Evolutionary conservation across 2,329 filamentous ascomycete species (phyloP).

Genomic region (Fusarium newnesense): DNA sequence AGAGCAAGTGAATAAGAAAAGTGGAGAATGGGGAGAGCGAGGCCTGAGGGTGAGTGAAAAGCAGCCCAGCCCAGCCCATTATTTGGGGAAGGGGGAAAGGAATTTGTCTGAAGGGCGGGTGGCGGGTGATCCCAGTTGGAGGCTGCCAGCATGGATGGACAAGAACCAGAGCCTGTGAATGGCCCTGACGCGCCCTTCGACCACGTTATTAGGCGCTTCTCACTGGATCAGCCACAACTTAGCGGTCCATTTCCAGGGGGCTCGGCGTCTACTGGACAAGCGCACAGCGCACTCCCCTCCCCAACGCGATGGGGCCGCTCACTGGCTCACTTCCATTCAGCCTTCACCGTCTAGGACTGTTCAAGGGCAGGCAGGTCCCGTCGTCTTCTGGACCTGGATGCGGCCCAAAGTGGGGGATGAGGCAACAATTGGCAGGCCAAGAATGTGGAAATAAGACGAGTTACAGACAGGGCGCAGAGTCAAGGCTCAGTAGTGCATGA

Average conservation of each 20-base stretch:
- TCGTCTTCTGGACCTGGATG: constrained; percentile 22
- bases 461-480: constrained; percentile 13
- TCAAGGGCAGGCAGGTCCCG: not conserved
- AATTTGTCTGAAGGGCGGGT: constrained; percentile 21
- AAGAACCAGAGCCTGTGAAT: not conserved
- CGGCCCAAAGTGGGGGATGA: constrained; percentile 39
- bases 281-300: constrained; percentile 7
- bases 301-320: not conserved
- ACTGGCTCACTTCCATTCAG: constrained; percentile 3
- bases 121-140: not conserved
- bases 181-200: constrained; percentile 4
- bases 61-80: constrained; percentile 12
- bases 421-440: constrained; percentile 32
- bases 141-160: not conserved
- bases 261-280: constrained; percentile 13
- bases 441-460: constrained; percentile 17
- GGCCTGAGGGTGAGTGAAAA: constrained; percentile 15
- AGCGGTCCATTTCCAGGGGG: constrained; percentile 17
- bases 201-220: not conserved
- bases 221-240: constrained; percentile 7
- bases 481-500: constrained; percentile 12
- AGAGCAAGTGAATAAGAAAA: constrained; percentile 35
- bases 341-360: not conserved
- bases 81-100: constrained; percentile 24
- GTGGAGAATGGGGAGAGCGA: constrained; percentile 38